Conservation (phyloP, 257 asterid species). For the Anisodus acutangulus region DNA sequence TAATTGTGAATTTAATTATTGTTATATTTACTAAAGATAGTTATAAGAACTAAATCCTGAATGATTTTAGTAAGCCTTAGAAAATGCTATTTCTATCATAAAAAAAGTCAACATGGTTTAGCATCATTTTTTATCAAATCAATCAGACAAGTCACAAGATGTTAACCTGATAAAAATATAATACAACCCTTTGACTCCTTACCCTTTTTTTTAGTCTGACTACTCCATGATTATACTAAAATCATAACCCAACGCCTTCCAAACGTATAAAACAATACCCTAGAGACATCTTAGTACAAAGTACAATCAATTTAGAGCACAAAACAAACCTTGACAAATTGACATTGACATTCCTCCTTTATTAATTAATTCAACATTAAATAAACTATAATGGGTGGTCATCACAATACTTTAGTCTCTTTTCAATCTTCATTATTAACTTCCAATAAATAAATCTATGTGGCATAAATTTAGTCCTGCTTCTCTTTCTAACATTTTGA, state of each 20-base stretch:
- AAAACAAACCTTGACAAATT: not conserved
- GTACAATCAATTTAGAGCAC: not conserved
- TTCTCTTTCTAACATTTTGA: no score
- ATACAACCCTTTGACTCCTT: not conserved
- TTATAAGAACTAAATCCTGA: no score
- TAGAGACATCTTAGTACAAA: not conserved
- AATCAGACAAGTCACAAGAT: not conserved
- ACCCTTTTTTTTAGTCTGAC: not conserved
- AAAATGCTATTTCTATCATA: no score
- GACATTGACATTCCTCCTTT: not conserved
- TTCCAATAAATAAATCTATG: no score
- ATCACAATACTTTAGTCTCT: no score
- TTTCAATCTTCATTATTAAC: no score
- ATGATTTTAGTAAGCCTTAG: not conserved
- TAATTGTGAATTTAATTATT: no score
- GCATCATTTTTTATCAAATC: not conserved
- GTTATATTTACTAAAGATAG: no score
- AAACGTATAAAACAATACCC: not conserved
- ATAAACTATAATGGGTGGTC: no score
- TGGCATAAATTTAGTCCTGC: no score
- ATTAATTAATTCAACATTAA: not conserved
- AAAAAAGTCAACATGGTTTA: not conserved
- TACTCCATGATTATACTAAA: not conserved
- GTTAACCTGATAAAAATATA: not conserved
- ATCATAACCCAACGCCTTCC: not conserved